These are phyloP conservation scores for Mortierella hygrophila DNA, from an alignment of 192 early-diverging fungal species.

Conservation along the genomic window DNA sequence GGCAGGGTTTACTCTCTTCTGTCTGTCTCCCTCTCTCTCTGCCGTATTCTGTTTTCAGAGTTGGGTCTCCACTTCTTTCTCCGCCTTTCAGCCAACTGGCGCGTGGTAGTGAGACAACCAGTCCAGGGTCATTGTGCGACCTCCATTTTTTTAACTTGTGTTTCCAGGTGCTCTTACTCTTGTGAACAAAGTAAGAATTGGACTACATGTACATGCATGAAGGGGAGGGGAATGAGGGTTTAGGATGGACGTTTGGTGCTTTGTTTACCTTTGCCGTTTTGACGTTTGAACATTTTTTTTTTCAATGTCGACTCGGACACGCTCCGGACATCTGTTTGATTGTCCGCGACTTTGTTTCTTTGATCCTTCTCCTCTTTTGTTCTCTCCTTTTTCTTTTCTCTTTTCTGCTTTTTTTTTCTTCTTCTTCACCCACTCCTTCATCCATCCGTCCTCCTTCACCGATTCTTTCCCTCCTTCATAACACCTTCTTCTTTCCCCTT, in stretches of 20 bases:
- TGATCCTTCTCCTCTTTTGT: background rate
- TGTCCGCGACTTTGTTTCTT: background rate
- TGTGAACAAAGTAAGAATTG: background rate
- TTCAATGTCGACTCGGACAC: conserved; percentile 7
- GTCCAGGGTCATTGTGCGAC: conserved; percentile 15
- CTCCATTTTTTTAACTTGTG: background rate
- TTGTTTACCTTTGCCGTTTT: background rate
- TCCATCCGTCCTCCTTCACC: background rate
- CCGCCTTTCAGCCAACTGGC: background rate
- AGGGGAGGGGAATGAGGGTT: background rate
- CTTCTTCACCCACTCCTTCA: conserved; percentile 1
- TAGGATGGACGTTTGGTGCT: background rate
- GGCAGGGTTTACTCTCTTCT: no score
- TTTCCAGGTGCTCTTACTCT: background rate
- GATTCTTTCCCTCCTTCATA: background rate
- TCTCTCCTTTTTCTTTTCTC: background rate
- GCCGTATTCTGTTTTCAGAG: no score
- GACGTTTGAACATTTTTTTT: conserved; percentile 14
- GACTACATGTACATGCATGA: background rate
- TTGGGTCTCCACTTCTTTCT: background rate
- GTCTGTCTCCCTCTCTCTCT: no score
- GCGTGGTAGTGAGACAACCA: background rate
- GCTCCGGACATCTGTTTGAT: background rate
- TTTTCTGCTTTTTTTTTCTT: background rate
- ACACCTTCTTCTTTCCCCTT: background rate